Evolutionary conservation across 140 eudicot genomes (phyloP), one percentile per base, ranked within the genome.

Genomic region (Ambrosia hybrid): DNA sequence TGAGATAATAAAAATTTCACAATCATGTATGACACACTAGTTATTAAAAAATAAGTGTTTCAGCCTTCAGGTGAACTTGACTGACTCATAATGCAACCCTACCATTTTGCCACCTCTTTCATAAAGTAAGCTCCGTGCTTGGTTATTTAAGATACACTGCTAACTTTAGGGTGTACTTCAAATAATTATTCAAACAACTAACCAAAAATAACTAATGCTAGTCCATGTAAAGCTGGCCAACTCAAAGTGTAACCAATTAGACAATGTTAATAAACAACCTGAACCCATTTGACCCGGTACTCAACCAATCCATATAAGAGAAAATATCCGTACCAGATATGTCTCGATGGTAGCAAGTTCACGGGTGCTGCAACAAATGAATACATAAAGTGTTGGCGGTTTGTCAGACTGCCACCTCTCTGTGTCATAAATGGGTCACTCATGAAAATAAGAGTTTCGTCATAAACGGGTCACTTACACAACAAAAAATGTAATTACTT

Each of bases 321-420:
- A 51, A 74, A 76, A 58, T 38, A 74, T 37, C 90, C 90, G 43
- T 82, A 87, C 97, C 93, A 91, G 84, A 71, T 88, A 91, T 85
- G 83, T 82, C 91, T 91, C 97, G 51, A 91, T 81, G 63, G 71
- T 55, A 60, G 96, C 80, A 51, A 91, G 96, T 74, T 91, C 97
- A 11, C 89, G 91, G 6, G 97, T 88, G 82, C 93, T 91, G 84
- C 87, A 91, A 77, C 87, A 81, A 63, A 88, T 86, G 82, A 91
- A 91, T 45, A 91, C 69, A 79, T 80, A 88, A 46, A 88, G 70
- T 37, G 97, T 80, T 65, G 97, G 97, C 53, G 96, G 95, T 43
- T 76, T 77, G 65, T 80, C 89, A 34, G 89, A 78, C 79, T 88
- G 74, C 97, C 96, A 91, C 74, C 93, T 87, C 55, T 41, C 97